These are phyloP conservation scores for Artemisia annua DNA, from an alignment of 129 eudicot species.

Conservation along the genomic window DNA sequence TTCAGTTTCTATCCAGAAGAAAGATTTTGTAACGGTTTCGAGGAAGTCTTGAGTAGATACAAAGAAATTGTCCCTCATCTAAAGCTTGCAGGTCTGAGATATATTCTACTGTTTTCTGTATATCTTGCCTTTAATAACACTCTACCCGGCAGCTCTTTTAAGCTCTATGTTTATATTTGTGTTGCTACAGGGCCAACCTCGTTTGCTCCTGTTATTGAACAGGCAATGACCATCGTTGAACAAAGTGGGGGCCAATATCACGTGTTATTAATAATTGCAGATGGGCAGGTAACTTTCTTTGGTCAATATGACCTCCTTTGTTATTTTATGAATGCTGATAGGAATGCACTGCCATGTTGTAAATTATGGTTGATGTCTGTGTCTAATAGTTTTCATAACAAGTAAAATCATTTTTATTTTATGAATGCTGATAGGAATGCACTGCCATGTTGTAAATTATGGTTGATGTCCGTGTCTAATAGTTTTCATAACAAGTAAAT, in stretches of 20 bases:
- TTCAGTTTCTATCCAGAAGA: constrained; percentile 89
- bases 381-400: constrained; percentile 1
- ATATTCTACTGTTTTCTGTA: constrained; percentile 8
- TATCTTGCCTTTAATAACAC: not conserved
- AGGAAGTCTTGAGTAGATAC: constrained; percentile 83
- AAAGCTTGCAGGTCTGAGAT: constrained; percentile 76
- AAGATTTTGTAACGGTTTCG: constrained; percentile 83
- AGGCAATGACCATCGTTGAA: constrained; percentile 91
- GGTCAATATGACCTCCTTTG: constrained; percentile 7
- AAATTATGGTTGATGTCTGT: constrained; percentile 3
- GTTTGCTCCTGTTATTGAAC: constrained; percentile 95
- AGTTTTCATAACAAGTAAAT: constrained; percentile 5
- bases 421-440: constrained; percentile 16
- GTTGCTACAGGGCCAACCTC: constrained; percentile 86
- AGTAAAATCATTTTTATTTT: not conserved
- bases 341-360: constrained; percentile 12
- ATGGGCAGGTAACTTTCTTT: constrained; percentile 80
- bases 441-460: constrained; percentile 6
- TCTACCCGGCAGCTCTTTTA: constrained; percentile 6
- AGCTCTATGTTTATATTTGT: constrained; percentile 12
- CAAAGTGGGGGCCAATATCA: constrained; percentile 97
- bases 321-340: constrained; percentile 12
- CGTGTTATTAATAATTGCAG: constrained; percentile 87
- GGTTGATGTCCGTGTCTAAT: not conserved
- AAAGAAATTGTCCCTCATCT: constrained; percentile 81